These are phyloP conservation scores for Chalara sp. DNA, from an alignment of 2,329 filamentous ascomycete genomes.

Conservation along the genomic window DNA sequence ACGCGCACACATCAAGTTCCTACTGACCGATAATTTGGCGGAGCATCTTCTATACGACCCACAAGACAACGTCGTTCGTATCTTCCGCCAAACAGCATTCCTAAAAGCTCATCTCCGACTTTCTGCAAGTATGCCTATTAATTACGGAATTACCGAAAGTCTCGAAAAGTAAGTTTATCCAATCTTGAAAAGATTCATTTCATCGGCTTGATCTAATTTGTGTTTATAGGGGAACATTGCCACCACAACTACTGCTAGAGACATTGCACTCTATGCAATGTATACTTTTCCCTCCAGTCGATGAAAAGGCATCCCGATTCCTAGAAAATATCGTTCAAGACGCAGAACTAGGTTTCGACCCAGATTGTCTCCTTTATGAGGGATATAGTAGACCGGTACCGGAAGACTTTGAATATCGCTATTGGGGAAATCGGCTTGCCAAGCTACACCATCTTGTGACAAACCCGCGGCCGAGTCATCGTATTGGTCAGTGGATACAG, in stretches of 20 bases:
- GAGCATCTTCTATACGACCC: conserved; percentile 8
- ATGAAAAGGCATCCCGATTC: conserved; percentile 7
- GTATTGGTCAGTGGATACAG: conserved; percentile 8
- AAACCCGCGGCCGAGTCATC: conserved; percentile 4
- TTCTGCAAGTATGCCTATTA: conserved; percentile 3
- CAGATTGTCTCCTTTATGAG: conserved; percentile 4
- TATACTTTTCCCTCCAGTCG: conserved; percentile 9
- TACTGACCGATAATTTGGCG: conserved; percentile 10
- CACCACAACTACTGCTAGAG: conserved; percentile 10
- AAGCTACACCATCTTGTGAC: conserved; percentile 5
- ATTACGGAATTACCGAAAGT: conserved; percentile 1
- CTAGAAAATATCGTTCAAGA: conserved; percentile 1
- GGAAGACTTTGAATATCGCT: conserved; percentile 7
- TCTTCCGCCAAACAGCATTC: conserved; percentile 11
- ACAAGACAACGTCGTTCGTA: conserved; percentile 5
- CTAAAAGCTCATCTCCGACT: conserved; percentile 10
- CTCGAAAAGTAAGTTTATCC: conserved; percentile 1
- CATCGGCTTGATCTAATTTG: conserved; percentile 1
- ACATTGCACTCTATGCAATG: conserved; percentile 10
- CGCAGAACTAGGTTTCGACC: conserved; percentile 1
- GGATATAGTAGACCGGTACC: conserved; percentile 1
- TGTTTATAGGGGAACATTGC: conserved; percentile 8
- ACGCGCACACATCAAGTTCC: conserved; percentile 7
- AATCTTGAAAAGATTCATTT: neutral
- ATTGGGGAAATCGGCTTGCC: conserved; percentile 7